phyloP scores from a whole-genome alignment of 2,329 filamentous ascomycete species.

The Ceratocystis ficicola region DNA sequence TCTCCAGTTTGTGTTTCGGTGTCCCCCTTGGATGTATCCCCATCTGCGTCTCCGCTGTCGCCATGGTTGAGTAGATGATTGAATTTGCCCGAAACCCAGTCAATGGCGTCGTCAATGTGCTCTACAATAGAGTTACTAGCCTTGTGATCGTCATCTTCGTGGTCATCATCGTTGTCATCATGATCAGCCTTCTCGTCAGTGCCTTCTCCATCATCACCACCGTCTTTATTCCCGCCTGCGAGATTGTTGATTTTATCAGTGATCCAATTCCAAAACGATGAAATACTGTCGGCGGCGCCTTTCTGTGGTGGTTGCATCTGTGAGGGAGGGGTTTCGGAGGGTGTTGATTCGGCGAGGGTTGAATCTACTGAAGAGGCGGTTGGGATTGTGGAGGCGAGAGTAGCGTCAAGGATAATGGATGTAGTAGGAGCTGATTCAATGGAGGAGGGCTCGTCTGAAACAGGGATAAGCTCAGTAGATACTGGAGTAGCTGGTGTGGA shows the following conservation, averaged over 20 bases:
- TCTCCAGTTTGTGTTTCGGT: not conserved
- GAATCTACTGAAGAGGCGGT: not conserved
- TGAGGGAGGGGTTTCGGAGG: not conserved
- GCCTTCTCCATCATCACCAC: constrained; percentile 20
- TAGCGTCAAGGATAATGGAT: not conserved
- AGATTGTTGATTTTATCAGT: constrained; percentile 9
- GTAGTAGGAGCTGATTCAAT: not conserved
- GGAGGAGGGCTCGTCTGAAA: not conserved
- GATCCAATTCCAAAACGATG: constrained; percentile 14
- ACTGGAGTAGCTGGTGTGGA: constrained; percentile 19
- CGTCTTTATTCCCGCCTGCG: constrained; percentile 22
- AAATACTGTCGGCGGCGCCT: constrained; percentile 23
- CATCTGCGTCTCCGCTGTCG: not conserved
- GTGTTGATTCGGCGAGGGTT: not conserved
- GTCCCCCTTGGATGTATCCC: not conserved
- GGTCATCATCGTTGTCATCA: constrained; percentile 20
- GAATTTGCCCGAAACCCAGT: constrained; percentile 41
- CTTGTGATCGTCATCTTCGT: constrained; percentile 25
- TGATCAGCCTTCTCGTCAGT: constrained; percentile 15
- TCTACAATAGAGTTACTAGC: constrained; percentile 27
- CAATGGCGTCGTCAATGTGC: constrained; percentile 34
- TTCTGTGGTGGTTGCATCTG: constrained; percentile 14
- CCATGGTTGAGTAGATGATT: constrained; percentile 28
- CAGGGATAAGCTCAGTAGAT: constrained; percentile 24
- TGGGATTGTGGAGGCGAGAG: not conserved